A percentile compares a stretch with the other conserved stretches of the same genome.
phyloP scores from a whole-genome alignment of 2,329 filamentous ascomycete genomes.

The Stagonosporopsis rhizophila region DNA sequence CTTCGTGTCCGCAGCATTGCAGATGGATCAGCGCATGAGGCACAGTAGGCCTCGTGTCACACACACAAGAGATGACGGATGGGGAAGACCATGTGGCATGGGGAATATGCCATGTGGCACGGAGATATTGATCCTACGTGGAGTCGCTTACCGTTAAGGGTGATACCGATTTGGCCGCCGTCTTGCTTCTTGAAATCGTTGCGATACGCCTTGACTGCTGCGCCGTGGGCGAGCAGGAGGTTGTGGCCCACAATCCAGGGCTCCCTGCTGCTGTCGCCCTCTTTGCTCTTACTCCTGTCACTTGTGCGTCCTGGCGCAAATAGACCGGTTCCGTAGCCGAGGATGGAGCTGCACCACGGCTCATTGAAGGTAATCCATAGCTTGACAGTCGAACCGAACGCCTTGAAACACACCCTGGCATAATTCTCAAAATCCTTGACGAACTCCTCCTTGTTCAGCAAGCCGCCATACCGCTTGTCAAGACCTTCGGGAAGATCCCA shows the following conservation, averaged over 20 bases:
- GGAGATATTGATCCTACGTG: slow-evolving; percentile 24
- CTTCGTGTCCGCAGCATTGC: slow-evolving; percentile 1
- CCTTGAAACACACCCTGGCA: slow-evolving; percentile 76
- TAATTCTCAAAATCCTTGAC: slow-evolving; percentile 82
- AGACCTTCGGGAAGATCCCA: slow-evolving; percentile 85
- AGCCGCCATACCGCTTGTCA: slow-evolving; percentile 80
- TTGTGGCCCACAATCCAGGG: slow-evolving; percentile 85
- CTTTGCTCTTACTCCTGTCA: slow-evolving; percentile 72
- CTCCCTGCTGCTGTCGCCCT: slow-evolving; percentile 78
- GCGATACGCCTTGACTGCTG: slow-evolving; percentile 81
- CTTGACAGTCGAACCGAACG: slow-evolving; percentile 76
- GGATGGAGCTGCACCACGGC: slow-evolving; percentile 82
- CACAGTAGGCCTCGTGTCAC: neutral
- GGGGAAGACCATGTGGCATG: slow-evolving; percentile 5
- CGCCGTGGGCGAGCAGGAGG: slow-evolving; percentile 78
- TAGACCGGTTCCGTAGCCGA: slow-evolving; percentile 78
- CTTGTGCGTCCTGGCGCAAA: slow-evolving; percentile 86
- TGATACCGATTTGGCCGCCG: slow-evolving; percentile 84
- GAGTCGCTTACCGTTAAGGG: slow-evolving; percentile 71
- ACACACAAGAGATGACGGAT: neutral
- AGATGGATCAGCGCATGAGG: slow-evolving; percentile 3
- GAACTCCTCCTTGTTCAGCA: slow-evolving; percentile 83
- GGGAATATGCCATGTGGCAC: slow-evolving; percentile 6
- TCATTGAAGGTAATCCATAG: slow-evolving; percentile 93
- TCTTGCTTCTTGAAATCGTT: slow-evolving; percentile 78